These are phyloP conservation scores for Flammula alnicola DNA, from an alignment of 1,284 basidiomycete species.

Conservation along the genomic window DNA sequence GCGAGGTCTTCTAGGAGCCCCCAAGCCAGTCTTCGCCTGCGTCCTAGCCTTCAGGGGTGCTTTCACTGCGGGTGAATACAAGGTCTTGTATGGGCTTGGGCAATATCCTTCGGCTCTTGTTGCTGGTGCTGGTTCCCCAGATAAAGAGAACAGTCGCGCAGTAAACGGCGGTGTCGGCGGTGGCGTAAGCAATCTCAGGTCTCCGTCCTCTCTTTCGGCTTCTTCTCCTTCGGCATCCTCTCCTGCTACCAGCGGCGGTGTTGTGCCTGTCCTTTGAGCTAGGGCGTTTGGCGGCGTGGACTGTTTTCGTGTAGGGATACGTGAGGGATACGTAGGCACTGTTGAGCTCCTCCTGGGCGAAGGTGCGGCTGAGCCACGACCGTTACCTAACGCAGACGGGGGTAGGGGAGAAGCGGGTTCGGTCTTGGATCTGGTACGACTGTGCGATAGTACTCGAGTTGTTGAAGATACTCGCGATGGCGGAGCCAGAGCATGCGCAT, in stretches of 20 bases:
- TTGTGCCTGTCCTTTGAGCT: conserved; percentile 23
- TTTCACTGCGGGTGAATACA: conserved; percentile 13
- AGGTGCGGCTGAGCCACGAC: not conserved
- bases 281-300: not conserved
- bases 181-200: conserved; percentile 35
- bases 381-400: not conserved
- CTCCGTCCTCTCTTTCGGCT: conserved; percentile 24
- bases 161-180: conserved; percentile 39
- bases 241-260: conserved; percentile 27
- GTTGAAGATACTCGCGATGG: not conserved
- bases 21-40: conserved; percentile 1
- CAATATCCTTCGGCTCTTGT: conserved; percentile 13
- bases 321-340: conserved; percentile 10
- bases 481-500: not conserved
- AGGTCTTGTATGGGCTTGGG: conserved; percentile 26
- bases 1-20: conserved; percentile 5
- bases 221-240: conserved; percentile 18
- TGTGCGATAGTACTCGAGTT: conserved; percentile 8
- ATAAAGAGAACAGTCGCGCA: conserved; percentile 14
- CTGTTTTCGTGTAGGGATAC: conserved; percentile 8
- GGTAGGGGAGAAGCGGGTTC: conserved; percentile 18
- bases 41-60: not conserved
- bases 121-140: not conserved
- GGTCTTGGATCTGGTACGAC: conserved; percentile 26
- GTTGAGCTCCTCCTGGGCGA: conserved; percentile 23